Evolutionary conservation across 768 basidiomycete genomes (phyloP).

Genomic region (Amanita fuliginea): DNA sequence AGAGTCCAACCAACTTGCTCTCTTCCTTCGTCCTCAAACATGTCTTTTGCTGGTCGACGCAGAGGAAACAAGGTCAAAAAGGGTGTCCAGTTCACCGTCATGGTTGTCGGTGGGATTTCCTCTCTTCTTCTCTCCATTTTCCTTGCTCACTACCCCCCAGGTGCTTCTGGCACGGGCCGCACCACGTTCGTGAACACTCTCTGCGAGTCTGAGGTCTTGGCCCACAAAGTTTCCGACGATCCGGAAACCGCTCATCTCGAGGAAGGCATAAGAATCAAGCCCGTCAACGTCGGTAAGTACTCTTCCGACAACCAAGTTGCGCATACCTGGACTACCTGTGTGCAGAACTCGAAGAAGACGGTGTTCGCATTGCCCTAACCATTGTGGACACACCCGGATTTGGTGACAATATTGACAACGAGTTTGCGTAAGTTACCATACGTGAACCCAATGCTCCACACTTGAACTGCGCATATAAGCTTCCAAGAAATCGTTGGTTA

Average conservation of each 20-base stretch:
- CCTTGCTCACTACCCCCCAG: conserved; percentile 29
- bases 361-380: conserved; percentile 93
- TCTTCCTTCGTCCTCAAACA: conserved; percentile 22
- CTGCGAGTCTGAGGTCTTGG: conserved; percentile 87
- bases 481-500: conserved; percentile 96
- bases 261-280: conserved; percentile 90
- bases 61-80: conserved; percentile 96
- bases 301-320: neutral
- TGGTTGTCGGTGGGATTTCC: conserved; percentile 79
- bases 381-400: conserved; percentile 99
- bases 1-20: conserved; percentile 11
- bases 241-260: conserved; percentile 90
- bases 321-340: conserved; percentile 4
- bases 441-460: neutral
- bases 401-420: conserved; percentile 98
- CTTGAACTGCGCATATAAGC: conserved; percentile 27
- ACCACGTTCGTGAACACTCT: conserved; percentile 99
- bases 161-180: conserved; percentile 93
- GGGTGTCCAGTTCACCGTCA: conserved; percentile 95
- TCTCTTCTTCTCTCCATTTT: conserved; percentile 11
- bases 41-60: conserved; percentile 82
- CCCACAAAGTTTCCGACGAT: conserved; percentile 77
- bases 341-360: conserved; percentile 94
- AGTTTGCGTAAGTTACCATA: conserved; percentile 70
- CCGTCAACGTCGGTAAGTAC: conserved; percentile 78